Base-by-base conservation (phyloP, 1,284 basidiomycete species). In the Cerioporus squamosus region DNA sequence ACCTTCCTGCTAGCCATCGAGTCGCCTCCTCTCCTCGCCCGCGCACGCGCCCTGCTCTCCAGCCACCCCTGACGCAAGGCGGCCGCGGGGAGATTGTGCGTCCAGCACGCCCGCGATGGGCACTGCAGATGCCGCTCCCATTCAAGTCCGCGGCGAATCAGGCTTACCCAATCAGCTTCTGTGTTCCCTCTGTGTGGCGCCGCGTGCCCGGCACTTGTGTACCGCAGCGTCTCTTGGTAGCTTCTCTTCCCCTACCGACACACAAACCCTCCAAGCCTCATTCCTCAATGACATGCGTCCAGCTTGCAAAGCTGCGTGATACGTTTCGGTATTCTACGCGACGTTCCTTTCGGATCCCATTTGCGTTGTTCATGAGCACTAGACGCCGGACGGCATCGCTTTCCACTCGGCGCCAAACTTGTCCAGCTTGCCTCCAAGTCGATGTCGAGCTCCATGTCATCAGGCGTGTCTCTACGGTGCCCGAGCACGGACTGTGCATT, bases 151-250 rank as follows among this genome's bases (percentile, higher is more conserved):
- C 62, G 62, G 44, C 57, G 47, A 24, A 54, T 33, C 51, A 64
- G 46, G 55, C 62, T 64, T 50, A 39, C 7, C 62, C 62, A 64
- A 64, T 61, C 62, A 59, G 17, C 55, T 36, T 42, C 53, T 51
- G 23, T 53, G 46, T 39, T 38, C 53, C 39, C 49, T n/a, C 40
- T 38, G 23, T 53, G 51, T 51, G 55, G 47, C 53, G 47, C 48
- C 22, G 22, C 29, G 17, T 24, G 17, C 29, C 44, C 57, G 47
- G 45, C 43, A 42, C 57, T 50, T 53, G 51, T 53, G 55, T 56
- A 51, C 38, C 55, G 55, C 49, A 40, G 43, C 55, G 54, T 50
- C 47, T 18, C 47, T 49, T 47, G 15, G 31, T 29, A 20, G 29
- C 53, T 55, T 55, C 53, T 55, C 47, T 55, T 44, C 47, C 47